Conservation (phyloP, 306 rosid genomes). For the Lathyrus tuberosus region DNA sequence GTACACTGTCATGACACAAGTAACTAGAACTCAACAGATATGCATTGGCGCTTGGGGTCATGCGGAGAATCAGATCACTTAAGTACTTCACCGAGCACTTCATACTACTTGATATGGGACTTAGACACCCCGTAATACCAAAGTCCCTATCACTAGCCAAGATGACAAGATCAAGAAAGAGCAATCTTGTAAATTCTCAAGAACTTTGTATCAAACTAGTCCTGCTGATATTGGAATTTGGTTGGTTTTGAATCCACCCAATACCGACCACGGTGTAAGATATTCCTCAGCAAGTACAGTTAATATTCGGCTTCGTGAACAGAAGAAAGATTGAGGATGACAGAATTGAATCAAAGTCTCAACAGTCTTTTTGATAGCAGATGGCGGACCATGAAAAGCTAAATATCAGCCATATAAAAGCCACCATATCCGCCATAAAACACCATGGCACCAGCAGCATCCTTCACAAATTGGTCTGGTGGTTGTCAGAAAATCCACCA, state of each 20-base stretch:
- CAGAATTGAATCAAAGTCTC: background rate
- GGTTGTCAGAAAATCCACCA: too few species aligned
- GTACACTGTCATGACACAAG: conserved; percentile 23
- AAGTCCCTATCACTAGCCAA: conserved; percentile 9
- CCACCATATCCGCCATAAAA: too few species aligned
- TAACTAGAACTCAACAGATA: conserved; percentile 20
- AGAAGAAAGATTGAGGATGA: conserved; percentile 1
- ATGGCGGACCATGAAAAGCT: too few species aligned
- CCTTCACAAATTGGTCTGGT: too few species aligned
- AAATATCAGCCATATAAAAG: too few species aligned
- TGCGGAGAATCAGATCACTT: background rate
- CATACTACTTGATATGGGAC: background rate
- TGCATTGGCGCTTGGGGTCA: background rate
- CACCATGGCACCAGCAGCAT: too few species aligned
- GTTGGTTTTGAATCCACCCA: conserved; percentile 6
- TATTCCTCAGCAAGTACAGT: background rate
- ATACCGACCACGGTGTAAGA: background rate
- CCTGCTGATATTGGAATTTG: background rate
- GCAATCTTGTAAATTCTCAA: background rate
- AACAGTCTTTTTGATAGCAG: background rate
- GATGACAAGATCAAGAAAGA: conserved; percentile 9
- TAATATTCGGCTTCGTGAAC: background rate
- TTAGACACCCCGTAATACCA: background rate
- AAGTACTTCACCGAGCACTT: background rate
- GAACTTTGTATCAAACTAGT: conserved; percentile 8